Conservation (phyloP, 176 grass and related monocot genomes). For the Rhynchospora breviuscula region DNA sequence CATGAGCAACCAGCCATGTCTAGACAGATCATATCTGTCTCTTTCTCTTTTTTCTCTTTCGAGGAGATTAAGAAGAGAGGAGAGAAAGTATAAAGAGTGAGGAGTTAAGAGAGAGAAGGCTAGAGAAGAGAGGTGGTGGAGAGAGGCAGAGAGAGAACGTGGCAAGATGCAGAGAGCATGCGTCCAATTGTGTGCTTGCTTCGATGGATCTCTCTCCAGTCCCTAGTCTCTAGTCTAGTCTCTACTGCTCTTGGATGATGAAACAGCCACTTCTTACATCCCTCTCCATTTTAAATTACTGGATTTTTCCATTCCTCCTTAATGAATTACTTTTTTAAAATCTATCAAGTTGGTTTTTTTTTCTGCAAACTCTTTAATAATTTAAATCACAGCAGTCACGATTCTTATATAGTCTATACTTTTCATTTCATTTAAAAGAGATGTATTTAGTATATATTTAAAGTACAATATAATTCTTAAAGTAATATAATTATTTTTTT, state of each 20-base stretch:
- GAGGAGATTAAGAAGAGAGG: background rate
- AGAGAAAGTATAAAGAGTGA: background rate
- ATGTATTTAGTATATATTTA: no score
- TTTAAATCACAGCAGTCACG: no score
- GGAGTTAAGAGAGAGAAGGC: background rate
- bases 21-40: background rate
- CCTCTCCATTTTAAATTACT: background rate
- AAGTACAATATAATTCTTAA: no score
- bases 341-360: no score
- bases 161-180: slow-evolving; percentile 18
- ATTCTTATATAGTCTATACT: no score
- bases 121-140: slow-evolving; percentile 16
- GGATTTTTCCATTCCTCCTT: background rate
- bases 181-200: slow-evolving; percentile 7
- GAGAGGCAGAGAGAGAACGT: slow-evolving; percentile 30
- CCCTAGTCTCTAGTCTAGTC: no score
- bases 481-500: no score
- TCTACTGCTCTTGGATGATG: background rate
- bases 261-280: background rate
- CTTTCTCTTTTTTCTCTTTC: background rate
- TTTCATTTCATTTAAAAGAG: no score
- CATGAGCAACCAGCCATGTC: background rate
- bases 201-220: background rate
- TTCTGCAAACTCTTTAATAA: no score
- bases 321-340: background rate